A percentile compares a stretch with the other conserved stretches of the same genome.
Evolutionary conservation across 139 green algal genomes (phyloP).

Genomic region (Volvox reticuliferus): DNA sequence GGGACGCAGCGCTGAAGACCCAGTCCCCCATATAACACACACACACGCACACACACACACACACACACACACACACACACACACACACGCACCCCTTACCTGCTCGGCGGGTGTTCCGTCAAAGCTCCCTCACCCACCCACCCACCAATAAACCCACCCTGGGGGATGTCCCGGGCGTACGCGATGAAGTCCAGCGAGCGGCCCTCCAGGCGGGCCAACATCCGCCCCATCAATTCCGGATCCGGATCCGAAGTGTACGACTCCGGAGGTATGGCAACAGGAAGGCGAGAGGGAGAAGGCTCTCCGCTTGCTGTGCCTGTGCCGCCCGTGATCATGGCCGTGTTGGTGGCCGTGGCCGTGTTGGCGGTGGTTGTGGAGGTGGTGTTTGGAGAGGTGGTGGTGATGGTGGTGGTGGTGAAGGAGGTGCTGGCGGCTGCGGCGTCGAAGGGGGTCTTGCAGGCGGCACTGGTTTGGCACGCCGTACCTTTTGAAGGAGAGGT

Average conservation of each 20-base stretch:
- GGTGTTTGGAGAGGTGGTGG: background rate
- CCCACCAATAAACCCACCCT: background rate
- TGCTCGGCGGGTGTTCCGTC: background rate
- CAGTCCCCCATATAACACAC: background rate
- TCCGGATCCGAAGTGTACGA: constrained; percentile 38
- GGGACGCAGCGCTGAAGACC: constrained; percentile 9
- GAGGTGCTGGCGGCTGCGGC: background rate
- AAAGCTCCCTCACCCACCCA: background rate
- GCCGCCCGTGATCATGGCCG: too few relatives aligned
- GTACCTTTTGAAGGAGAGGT: background rate
- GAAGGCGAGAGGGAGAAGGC: too few relatives aligned
- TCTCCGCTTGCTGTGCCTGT: too few relatives aligned
- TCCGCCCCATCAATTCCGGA: constrained; percentile 12
- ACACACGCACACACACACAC: background rate
- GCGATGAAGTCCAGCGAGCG: constrained; percentile 55
- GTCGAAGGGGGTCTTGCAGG: background rate
- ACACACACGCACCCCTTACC: background rate
- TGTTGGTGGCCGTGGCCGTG: background rate
- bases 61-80: too few relatives aligned
- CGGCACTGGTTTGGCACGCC: too few relatives aligned
- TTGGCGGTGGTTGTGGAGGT: background rate
- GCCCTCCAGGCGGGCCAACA: constrained; percentile 60
- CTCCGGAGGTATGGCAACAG: background rate
- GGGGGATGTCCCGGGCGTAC: constrained; percentile 55
- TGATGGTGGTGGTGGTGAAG: background rate